Conservation (phyloP, 805 yeast genomes). For the Candida maris region DNA sequence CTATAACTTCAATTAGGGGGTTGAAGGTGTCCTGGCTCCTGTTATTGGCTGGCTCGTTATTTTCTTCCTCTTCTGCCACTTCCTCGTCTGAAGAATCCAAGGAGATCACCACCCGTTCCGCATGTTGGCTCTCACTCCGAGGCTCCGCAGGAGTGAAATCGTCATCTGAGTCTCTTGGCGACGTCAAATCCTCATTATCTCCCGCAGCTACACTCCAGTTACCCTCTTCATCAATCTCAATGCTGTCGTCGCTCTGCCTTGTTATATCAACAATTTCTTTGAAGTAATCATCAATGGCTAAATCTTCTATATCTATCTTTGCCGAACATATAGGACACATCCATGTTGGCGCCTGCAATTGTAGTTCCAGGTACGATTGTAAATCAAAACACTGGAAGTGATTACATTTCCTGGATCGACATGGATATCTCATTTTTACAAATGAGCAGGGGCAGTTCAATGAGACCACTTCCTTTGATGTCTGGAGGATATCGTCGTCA, state of each 20-base stretch:
- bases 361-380: slow-evolving; percentile 65
- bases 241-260: slow-evolving; percentile 54
- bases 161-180: background rate
- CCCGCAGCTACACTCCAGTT: slow-evolving; percentile 50
- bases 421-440: slow-evolving; percentile 66
- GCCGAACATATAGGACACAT: slow-evolving; percentile 77
- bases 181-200: slow-evolving; percentile 11
- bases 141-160: background rate
- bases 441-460: slow-evolving; percentile 79
- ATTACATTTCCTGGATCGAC: slow-evolving; percentile 63
- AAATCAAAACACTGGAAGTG: slow-evolving; percentile 93
- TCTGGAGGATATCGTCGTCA: slow-evolving; percentile 70
- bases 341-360: slow-evolving; percentile 82
- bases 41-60: background rate
- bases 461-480: slow-evolving; percentile 56
- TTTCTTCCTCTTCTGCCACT: background rate
- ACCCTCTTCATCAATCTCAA: slow-evolving; percentile 70
- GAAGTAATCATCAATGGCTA: slow-evolving; percentile 75
- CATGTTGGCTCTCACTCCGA: background rate
- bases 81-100: slow-evolving; percentile 7
- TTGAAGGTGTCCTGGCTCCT: too few species aligned
- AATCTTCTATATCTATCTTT: slow-evolving; percentile 46
- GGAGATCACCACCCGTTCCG: slow-evolving; percentile 2
- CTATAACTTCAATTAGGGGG: too few species aligned
- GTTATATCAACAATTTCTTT: slow-evolving; percentile 55